Percentiles rank a stretch among this genome's conserved stretches.
These are phyloP conservation scores for Coemansia sp. DNA, from an alignment of 192 early-diverging fungal species.

Conservation along the genomic window DNA sequence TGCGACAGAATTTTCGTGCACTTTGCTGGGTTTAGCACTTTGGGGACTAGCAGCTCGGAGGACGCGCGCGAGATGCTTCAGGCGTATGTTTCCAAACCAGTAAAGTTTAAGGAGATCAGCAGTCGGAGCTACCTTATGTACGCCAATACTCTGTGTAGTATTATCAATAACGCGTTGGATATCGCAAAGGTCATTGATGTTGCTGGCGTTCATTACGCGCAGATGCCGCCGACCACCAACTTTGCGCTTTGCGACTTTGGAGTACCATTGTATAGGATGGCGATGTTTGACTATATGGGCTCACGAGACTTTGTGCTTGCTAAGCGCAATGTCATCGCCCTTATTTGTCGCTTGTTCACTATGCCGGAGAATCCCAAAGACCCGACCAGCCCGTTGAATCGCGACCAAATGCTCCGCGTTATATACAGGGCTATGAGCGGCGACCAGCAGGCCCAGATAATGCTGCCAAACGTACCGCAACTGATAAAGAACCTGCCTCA, in stretches of 20 bases:
- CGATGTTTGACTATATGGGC: constrained; percentile 13
- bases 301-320: constrained; percentile 18
- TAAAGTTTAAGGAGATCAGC: constrained; percentile 27
- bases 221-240: constrained; percentile 46
- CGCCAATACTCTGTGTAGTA: constrained; percentile 24
- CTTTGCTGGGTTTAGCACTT: constrained; percentile 33
- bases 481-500: constrained; percentile 39
- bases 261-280: constrained; percentile 28
- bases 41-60: constrained; percentile 9
- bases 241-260: constrained; percentile 38
- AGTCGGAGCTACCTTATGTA: constrained; percentile 30
- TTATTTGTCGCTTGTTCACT: constrained; percentile 22
- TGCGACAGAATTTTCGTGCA: constrained; percentile 24
- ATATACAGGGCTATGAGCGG: constrained; percentile 23
- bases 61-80: constrained; percentile 23
- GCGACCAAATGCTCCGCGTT: constrained; percentile 27
- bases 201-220: constrained; percentile 29
- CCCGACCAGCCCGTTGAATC: constrained; percentile 19
- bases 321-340: constrained; percentile 17
- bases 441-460: constrained; percentile 24
- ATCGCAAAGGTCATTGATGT: constrained; percentile 26
- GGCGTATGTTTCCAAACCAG: constrained; percentile 16
- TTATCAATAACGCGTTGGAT: constrained; percentile 21
- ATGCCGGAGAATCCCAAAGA: constrained; percentile 24
- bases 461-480: constrained; percentile 27